These are phyloP conservation scores for Hylodesmum podocarpum DNA, from an alignment of 306 rosid genomes.

Conservation along the genomic window DNA sequence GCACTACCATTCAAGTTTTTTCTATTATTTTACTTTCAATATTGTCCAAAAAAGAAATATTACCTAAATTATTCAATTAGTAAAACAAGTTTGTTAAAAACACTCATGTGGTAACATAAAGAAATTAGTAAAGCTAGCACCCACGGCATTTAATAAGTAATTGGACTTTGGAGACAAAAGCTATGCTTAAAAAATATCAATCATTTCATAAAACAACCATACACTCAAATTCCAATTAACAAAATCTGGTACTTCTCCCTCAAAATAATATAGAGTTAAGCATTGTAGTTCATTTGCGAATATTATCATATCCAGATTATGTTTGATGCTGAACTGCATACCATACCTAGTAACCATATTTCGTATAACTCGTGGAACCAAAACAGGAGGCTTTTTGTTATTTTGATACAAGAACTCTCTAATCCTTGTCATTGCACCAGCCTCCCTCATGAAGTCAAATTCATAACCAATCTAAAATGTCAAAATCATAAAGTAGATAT, in stretches of 20 bases:
- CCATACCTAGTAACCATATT: constrained; percentile 77
- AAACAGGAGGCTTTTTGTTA: constrained; percentile 74
- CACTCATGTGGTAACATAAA: not conserved
- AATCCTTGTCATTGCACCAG: constrained; percentile 75
- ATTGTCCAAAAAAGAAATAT: not conserved
- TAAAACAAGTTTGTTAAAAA: not conserved
- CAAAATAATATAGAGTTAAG: constrained; percentile 10
- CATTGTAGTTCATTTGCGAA: constrained; percentile 12
- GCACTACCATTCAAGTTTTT: constrained; percentile 24
- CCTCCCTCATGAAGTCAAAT: constrained; percentile 93
- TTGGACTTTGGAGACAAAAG: constrained; percentile 25
- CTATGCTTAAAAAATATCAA: not conserved
- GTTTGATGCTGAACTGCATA: constrained; percentile 7
- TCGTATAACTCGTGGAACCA: constrained; percentile 72
- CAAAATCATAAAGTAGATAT: constrained; percentile 42
- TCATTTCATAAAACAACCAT: not conserved
- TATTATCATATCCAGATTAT: constrained; percentile 31
- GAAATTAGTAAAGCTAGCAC: constrained; percentile 12
- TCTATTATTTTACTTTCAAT: not conserved
- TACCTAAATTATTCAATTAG: constrained; percentile 1
- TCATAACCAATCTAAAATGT: constrained; percentile 85
- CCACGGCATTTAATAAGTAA: constrained; percentile 9
- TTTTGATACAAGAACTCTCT: constrained; percentile 61
- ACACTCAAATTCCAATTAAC: not conserved
- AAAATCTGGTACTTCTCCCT: not conserved